Conservation (phyloP, 352 stramenopile genomes). For the Peronosclerospora sorghi region DNA sequence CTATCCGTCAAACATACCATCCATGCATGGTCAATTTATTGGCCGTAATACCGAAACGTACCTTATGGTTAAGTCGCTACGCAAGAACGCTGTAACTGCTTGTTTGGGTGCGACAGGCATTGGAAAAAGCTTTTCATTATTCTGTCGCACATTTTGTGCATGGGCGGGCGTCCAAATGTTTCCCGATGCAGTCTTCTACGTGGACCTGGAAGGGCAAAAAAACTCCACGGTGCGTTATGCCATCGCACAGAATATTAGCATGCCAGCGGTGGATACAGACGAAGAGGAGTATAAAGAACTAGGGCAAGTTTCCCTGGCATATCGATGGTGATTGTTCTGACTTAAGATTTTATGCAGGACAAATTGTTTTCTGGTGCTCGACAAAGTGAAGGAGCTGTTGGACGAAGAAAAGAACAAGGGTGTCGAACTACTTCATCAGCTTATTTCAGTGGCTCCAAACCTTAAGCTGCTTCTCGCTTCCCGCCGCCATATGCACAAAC, state of each 20-base stretch:
- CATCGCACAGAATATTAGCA: slow-evolving; percentile 69
- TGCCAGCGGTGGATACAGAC: slow-evolving; percentile 58
- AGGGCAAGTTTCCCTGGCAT: slow-evolving; percentile 14
- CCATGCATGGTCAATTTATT: slow-evolving; percentile 79
- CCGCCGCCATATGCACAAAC: slow-evolving; percentile 56
- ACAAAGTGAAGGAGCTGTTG: slow-evolving; percentile 73
- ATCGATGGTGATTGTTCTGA: background rate
- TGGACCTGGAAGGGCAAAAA: slow-evolving; percentile 75
- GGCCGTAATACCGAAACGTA: slow-evolving; percentile 73
- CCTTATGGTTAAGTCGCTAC: slow-evolving; percentile 62
- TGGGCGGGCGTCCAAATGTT: slow-evolving; percentile 69
- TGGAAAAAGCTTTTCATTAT: slow-evolving; percentile 69
- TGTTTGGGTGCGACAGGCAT: slow-evolving; percentile 69
- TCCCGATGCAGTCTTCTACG: slow-evolving; percentile 72
- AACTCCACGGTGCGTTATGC: slow-evolving; percentile 69
- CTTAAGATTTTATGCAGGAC: slow-evolving; percentile 18
- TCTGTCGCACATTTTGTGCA: slow-evolving; percentile 73
- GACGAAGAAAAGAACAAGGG: slow-evolving; percentile 67
- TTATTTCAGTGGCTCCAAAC: slow-evolving; percentile 63
- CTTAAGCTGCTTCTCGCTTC: slow-evolving; percentile 60
- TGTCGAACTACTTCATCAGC: slow-evolving; percentile 53
- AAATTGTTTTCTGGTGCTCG: slow-evolving; percentile 62
- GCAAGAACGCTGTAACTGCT: slow-evolving; percentile 59
- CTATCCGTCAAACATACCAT: slow-evolving; percentile 66
- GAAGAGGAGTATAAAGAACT: slow-evolving; percentile 73